These are phyloP conservation scores for Euclidium syriacum DNA, from an alignment of 345 rosid species.

Conservation along the genomic window DNA sequence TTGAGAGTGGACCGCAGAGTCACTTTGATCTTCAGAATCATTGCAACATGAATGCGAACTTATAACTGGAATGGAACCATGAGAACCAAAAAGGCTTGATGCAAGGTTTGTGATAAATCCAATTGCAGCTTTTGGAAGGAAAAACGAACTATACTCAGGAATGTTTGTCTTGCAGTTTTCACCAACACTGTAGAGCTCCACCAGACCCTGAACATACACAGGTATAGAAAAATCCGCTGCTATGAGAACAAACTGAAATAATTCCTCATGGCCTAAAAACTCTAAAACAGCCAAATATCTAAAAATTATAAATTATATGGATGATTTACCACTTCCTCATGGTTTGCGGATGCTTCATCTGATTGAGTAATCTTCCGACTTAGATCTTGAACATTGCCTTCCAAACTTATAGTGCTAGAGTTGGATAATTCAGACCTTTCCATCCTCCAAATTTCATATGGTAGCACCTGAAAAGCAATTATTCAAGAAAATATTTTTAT, in stretches of 20 bases:
- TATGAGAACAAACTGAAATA: not conserved
- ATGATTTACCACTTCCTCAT: slow-evolving; percentile 51
- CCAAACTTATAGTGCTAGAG: slow-evolving; percentile 30
- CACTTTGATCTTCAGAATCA: slow-evolving; percentile 37
- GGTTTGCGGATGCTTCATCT: slow-evolving; percentile 34
- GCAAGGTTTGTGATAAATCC: slow-evolving; percentile 60
- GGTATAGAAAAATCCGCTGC: not conserved
- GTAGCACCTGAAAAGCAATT: slow-evolving; percentile 59
- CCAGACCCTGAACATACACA: slow-evolving; percentile 44
- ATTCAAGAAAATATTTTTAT: not conserved
- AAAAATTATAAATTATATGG: not conserved
- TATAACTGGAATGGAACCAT: slow-evolving; percentile 38
- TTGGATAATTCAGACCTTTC: slow-evolving; percentile 55
- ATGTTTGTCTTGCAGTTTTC: slow-evolving; percentile 32
- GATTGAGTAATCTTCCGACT: slow-evolving; percentile 38
- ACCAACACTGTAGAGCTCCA: slow-evolving; percentile 27
- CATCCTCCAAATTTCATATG: slow-evolving; percentile 58
- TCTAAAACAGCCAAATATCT: not conserved
- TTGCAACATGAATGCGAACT: slow-evolving; percentile 31
- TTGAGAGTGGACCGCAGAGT: slow-evolving; percentile 27
- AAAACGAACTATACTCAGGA: slow-evolving; percentile 40
- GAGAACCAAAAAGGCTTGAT: slow-evolving; percentile 49
- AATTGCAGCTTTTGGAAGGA: slow-evolving; percentile 56
- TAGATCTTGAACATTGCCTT: slow-evolving; percentile 41
- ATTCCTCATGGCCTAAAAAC: not conserved